Base-by-base conservation (phyloP, 768 basidiomycete genomes). In the Leccinum ochraceum region DNA sequence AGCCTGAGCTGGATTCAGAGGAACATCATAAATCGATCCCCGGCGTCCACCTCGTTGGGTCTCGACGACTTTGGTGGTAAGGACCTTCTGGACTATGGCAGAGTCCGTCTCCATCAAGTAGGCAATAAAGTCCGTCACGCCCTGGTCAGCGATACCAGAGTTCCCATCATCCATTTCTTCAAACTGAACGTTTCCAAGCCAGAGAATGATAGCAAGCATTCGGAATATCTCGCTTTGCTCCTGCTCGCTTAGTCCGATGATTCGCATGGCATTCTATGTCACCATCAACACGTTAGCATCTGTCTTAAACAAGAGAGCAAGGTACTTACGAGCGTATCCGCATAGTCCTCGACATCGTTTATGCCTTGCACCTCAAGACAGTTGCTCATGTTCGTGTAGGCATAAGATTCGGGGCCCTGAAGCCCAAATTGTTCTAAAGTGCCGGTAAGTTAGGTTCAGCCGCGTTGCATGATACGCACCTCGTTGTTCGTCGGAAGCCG, bases 1-100 rank as follows among this genome's bases (percentile, higher is more conserved):
- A 3, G 97, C 97, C 73, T 99, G 97, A 6, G 95, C 82, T 10
- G 92, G 90, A 69, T 98, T 99, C 34, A 94, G 76, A 13, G 95
- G 97, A 1, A 98, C 96, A 62, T 98, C 94, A 71, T 98, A 98
- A n/a, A 98, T 82, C 0, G 95, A 97, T 59, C 95, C 97, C 74
- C 97, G 77, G 49, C 94, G 82, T 7, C 97, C 96, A 50, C 95
- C 94, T 60, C 92, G 83, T 66, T 92, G 89, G 0, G 97, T 98
- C 79, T 99, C 97, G 77, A 99, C 81, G 6, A 95, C 83, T 63
- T 89, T 85, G 11, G 83, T 83, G 1, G 93, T 93, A 69, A 99
- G 76, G 28, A 87, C 94, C 73, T 95, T 98, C 75, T 92, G 89
- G 42, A 98, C 87, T 60, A 84, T 77, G 3, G 84, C 81, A 30